Percentiles rank a stretch among this genome's conserved stretches.
phyloP scores from a whole-genome alignment of 2,329 filamentous ascomycete genomes.

The Grosmannia clavigera region DNA sequence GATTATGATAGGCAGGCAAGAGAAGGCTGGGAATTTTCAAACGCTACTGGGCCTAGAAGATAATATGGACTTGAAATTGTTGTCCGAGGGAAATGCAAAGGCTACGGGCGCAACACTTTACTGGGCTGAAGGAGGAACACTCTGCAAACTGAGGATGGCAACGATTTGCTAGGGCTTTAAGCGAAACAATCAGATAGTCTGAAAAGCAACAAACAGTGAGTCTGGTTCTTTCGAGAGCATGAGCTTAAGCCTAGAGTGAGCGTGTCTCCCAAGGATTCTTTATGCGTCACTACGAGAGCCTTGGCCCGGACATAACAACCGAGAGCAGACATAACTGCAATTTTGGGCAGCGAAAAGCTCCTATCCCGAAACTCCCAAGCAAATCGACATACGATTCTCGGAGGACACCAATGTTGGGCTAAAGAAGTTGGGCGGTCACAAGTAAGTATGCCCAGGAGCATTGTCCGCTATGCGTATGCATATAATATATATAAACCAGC shows the following conservation, averaged over 20 bases:
- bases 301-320: no score
- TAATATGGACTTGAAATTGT: conserved; percentile 43
- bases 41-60: conserved; percentile 42
- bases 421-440: no score
- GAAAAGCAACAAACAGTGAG: conserved; percentile 16
- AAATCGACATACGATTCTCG: no score
- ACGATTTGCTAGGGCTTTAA: conserved; percentile 39
- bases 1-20: conserved; percentile 58
- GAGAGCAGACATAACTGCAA: no score
- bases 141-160: conserved; percentile 56
- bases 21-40: conserved; percentile 39
- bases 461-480: neutral
- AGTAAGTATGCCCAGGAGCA: no score
- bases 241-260: neutral
- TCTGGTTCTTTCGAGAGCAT: conserved; percentile 6
- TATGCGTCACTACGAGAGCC: no score
- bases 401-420: no score
- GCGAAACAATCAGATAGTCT: conserved; percentile 41
- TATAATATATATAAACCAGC: neutral
- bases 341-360: no score
- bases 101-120: conserved; percentile 49
- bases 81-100: conserved; percentile 35
- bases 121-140: conserved; percentile 59
- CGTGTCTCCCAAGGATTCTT: no score
- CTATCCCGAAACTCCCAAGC: no score